Percentiles rank a stretch among this genome's conserved stretches.
Conservation (phyloP, 2,329 filamentous ascomycete genomes). For the Seiridium cupressi region DNA sequence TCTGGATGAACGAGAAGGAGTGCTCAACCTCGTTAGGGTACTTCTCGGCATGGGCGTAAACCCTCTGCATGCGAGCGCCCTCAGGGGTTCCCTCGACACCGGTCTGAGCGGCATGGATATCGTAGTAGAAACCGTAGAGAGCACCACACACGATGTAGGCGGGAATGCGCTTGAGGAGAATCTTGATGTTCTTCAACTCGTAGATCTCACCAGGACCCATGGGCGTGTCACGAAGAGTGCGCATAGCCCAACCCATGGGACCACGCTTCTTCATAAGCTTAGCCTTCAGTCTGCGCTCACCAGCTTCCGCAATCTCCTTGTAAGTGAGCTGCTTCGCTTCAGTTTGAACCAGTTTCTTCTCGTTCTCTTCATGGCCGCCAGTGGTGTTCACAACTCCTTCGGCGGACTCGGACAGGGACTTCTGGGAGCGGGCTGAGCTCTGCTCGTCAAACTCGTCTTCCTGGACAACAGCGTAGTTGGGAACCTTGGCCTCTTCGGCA, state of each 20-base stretch:
- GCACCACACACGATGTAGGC: constrained; percentile 61
- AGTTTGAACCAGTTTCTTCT: constrained; percentile 41
- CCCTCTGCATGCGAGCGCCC: constrained; percentile 66
- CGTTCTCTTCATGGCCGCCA: constrained; percentile 25
- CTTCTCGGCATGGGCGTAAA: constrained; percentile 63
- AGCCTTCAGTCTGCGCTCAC: constrained; percentile 57
- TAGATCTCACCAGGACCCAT: constrained; percentile 72
- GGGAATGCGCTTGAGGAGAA: constrained; percentile 63
- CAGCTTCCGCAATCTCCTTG: constrained; percentile 58
- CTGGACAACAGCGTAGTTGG: constrained; percentile 77
- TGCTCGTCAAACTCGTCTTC: constrained; percentile 50
- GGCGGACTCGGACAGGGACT: constrained; percentile 23
- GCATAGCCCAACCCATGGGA: constrained; percentile 82
- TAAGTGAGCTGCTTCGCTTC: constrained; percentile 57
- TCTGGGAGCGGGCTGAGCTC: constrained; percentile 17
- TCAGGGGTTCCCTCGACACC: constrained; percentile 72
- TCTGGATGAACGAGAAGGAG: constrained; percentile 64
- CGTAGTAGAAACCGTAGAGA: constrained; percentile 77
- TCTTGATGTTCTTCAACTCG: constrained; percentile 68
- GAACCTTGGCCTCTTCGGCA: constrained; percentile 56
- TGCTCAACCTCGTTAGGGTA: constrained; percentile 71
- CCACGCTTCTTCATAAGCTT: constrained; percentile 62
- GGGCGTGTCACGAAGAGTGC: constrained; percentile 70
- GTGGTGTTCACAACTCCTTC: not conserved
- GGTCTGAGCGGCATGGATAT: constrained; percentile 74